Evolutionary conservation across 495 filamentous ascomycete species (phyloP).

Genomic region (Annulohypoxylon bovei): DNA sequence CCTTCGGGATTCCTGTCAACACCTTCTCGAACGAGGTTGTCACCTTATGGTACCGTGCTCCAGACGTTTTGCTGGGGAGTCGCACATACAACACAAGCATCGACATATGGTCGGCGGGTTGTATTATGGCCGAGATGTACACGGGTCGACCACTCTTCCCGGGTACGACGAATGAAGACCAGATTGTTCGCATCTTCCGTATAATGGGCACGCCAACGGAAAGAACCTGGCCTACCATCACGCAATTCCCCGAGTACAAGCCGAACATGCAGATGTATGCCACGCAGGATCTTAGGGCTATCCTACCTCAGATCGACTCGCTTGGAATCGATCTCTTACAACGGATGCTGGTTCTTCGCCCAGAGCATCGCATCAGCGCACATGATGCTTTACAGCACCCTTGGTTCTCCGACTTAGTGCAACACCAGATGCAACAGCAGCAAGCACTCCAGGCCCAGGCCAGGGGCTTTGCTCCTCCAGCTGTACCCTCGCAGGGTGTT

Average conservation of each 20-base stretch:
- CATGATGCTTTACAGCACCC: constrained; percentile 84
- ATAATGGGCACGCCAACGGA: constrained; percentile 97
- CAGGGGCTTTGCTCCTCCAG: constrained; percentile 42
- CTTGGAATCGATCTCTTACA: constrained; percentile 85
- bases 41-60: constrained; percentile 95
- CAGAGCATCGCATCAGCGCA: constrained; percentile 90
- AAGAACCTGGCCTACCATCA: constrained; percentile 91
- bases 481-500: constrained; percentile 43
- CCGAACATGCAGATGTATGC: constrained; percentile 91
- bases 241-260: constrained; percentile 93
- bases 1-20: constrained; percentile 97
- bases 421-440: constrained; percentile 54
- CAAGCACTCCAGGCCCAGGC: constrained; percentile 46
- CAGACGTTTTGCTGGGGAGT: constrained; percentile 89
- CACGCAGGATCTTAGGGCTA: constrained; percentile 87
- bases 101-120: constrained; percentile 97
- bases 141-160: constrained; percentile 93
- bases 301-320: constrained; percentile 89
- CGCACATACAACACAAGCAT: constrained; percentile 97
- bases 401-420: constrained; percentile 74
- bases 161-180: constrained; percentile 95
- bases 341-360: constrained; percentile 90
- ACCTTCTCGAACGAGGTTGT: constrained; percentile 99
- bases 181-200: constrained; percentile 93
- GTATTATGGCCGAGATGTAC: constrained; percentile 99